Evolutionary conservation across 345 rosid genomes (phyloP).

Genomic region (Bruguiera sexangula): DNA sequence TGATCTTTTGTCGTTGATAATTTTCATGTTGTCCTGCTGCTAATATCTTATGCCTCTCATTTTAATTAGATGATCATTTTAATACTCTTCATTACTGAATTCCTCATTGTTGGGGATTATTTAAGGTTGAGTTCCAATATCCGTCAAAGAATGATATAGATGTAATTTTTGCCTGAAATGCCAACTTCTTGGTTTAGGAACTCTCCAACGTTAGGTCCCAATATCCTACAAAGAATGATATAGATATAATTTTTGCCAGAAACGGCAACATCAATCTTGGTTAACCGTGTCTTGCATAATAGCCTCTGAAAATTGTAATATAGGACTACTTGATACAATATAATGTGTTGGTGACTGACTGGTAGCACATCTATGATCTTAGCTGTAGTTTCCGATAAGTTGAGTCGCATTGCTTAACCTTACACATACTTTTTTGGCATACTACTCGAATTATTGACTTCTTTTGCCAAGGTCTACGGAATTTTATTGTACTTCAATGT

Average conservation of each 20-base stretch:
- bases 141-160: not conserved
- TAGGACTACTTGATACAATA: not conserved
- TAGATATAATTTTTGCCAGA: not conserved
- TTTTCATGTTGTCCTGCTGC: not conserved
- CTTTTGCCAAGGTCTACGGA: not conserved
- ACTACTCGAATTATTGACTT: not conserved
- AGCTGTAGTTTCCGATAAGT: conserved; percentile 15
- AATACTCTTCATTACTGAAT: conserved; percentile 1
- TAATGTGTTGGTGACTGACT: not conserved
- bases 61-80: not conserved
- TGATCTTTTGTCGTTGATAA: not conserved
- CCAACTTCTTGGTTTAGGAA: not conserved
- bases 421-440: no score
- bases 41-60: no score
- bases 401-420: not conserved
- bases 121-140: not conserved
- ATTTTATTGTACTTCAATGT: conserved; percentile 3
- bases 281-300: not conserved
- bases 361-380: conserved; percentile 6
- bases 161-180: conserved; percentile 1
- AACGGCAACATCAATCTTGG: not conserved
- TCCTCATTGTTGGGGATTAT: not conserved
- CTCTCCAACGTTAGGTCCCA: not conserved
- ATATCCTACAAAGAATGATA: not conserved
- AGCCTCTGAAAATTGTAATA: not conserved